Evolutionary conservation across 2,329 filamentous ascomycete species (phyloP), one percentile per base, ranked within the genome.

Genomic region (Cadophora sp.): DNA sequence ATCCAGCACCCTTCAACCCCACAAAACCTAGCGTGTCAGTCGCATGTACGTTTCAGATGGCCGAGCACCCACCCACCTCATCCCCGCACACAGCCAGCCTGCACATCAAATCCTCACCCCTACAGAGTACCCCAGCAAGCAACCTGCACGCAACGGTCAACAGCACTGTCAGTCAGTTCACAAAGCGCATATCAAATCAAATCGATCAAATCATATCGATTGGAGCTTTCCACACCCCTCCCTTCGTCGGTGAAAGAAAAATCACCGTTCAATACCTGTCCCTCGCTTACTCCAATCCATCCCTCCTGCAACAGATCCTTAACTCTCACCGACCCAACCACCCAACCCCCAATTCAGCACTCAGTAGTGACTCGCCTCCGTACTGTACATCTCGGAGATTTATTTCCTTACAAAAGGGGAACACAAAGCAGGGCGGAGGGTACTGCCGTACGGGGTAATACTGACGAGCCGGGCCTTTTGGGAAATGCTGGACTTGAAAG

Each of bases 21-120:
- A 12, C 24, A 29, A 53, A 29, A 27, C 50, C 22, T 51, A 51
- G 6, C 26, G 40, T 43, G 16, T 43, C 43, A 40, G 55, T 59
- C 22, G 31, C 55, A 59, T 37, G 31, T 59, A 4, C 55, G 55
- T 59, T 59, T 59, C 55, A 59, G n/a, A 37, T 24, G 27, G 53
- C 27, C 55, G 55, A 59, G 55, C 55, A 59, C 43, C 43, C 19
- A n/a, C n/a, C n/a, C n/a, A n/a, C n/a, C n/a, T n/a, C 31, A 59
- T 59, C 55, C 55, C 55, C 31, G 55, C 55, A 40, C 3, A 12
- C n/a, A n/a, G n/a, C 9, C 43, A 22, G 55, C 55, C 24, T 24
- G 55, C 31, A 40, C 31, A 59, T 56, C 53, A 37, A 56, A 59
- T 22, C 55, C 55, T 1, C n/a, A 59, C 26, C 55, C 55, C 55